A percentile compares a stretch with the other conserved stretches of the same genome.
Conservation (phyloP, 2,329 filamentous ascomycete species). For the Byssochlamys sp. region DNA sequence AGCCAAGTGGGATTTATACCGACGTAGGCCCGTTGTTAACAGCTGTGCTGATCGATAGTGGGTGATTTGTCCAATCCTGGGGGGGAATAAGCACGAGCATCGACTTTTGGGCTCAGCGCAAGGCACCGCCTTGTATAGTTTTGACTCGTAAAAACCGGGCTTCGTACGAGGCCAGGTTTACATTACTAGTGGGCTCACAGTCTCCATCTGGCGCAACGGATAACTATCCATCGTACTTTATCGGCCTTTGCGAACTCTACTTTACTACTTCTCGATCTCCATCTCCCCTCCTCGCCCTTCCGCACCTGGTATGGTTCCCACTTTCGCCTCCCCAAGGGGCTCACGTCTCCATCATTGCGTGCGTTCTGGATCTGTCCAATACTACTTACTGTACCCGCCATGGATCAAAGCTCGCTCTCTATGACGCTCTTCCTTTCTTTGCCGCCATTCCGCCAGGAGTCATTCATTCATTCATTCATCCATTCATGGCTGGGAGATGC, state of each 20-base stretch:
- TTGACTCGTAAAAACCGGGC: not conserved
- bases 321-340: not conserved
- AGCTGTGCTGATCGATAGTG: not conserved
- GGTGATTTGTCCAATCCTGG: not conserved
- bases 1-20: not conserved
- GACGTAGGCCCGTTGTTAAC: not conserved
- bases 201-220: not conserved
- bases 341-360: not conserved
- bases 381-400: not conserved
- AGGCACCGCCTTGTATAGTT: not conserved
- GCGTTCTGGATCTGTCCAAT: not conserved
- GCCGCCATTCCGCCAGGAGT: not conserved
- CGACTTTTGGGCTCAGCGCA: not conserved
- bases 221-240: not conserved
- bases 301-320: not conserved
- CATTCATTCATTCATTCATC: not conserved
- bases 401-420: no score
- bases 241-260: not conserved
- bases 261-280: not conserved
- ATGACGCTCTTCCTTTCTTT: no score
- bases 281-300: not conserved
- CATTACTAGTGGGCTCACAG: not conserved
- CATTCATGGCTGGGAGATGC: not conserved
- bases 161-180: not conserved
- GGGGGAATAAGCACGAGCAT: not conserved